Evolutionary conservation across 257 asterid genomes (phyloP).

Genomic region (Scutellaria galericulata): DNA sequence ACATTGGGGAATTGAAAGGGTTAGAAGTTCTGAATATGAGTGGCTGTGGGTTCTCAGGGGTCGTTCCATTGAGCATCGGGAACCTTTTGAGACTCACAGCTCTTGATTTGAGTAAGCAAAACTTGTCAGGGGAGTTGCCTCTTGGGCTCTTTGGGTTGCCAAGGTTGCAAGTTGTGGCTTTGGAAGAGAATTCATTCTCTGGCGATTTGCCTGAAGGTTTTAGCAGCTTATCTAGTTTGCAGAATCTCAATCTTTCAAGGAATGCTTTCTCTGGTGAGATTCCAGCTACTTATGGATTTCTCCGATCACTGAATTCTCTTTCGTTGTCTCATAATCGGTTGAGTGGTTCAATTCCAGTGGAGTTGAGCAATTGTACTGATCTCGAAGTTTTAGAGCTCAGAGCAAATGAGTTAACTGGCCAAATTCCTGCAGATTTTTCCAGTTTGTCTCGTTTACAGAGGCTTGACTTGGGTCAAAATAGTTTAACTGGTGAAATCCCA

Average conservation of each 20-base stretch:
- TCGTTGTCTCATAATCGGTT: slow-evolving; percentile 60
- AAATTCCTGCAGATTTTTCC: slow-evolving; percentile 58
- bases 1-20: slow-evolving; percentile 50
- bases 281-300: slow-evolving; percentile 73
- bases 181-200: slow-evolving; percentile 62
- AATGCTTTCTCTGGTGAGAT: slow-evolving; percentile 67
- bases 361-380: slow-evolving; percentile 61
- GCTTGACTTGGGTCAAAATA: slow-evolving; percentile 75
- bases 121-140: slow-evolving; percentile 78
- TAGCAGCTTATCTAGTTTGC: slow-evolving; percentile 76
- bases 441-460: slow-evolving; percentile 52
- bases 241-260: slow-evolving; percentile 64
- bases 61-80: slow-evolving; percentile 61
- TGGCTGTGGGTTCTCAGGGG: slow-evolving; percentile 70
- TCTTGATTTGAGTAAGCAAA: slow-evolving; percentile 81
- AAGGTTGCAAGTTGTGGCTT: slow-evolving; percentile 59
- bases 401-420: slow-evolving; percentile 50
- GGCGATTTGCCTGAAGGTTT: slow-evolving; percentile 85
- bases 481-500: slow-evolving; percentile 62
- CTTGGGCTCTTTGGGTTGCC: slow-evolving; percentile 77
- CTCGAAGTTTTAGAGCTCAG: slow-evolving; percentile 66
- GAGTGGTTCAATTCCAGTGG: slow-evolving; percentile 60
- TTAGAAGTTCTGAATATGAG: slow-evolving; percentile 73
- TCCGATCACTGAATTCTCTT: slow-evolving; percentile 54
- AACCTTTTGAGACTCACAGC: slow-evolving; percentile 58